Percentiles rank a stretch among this genome's conserved stretches.
phyloP scores from a whole-genome alignment of 768 basidiomycete genomes.

The Melanogaster broomeanus region DNA sequence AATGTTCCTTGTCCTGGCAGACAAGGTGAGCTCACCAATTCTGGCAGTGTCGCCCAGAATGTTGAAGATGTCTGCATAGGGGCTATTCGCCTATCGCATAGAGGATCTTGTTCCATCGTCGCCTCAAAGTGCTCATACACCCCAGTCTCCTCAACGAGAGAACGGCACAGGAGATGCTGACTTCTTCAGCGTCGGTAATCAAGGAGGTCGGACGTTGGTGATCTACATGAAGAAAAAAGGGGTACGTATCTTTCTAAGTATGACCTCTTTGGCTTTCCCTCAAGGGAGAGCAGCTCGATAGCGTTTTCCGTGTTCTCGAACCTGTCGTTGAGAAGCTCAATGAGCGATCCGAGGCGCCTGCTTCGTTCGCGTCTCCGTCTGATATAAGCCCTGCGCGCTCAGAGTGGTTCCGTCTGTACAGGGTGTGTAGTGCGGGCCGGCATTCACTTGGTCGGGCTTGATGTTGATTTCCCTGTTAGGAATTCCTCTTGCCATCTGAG shows the following conservation, averaged over 20 bases:
- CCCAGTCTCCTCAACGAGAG: constrained; percentile 86
- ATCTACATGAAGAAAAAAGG: constrained; percentile 97
- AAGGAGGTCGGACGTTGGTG: constrained; percentile 86
- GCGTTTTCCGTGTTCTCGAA: constrained; percentile 96
- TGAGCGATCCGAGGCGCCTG: constrained; percentile 69
- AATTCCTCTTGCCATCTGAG: constrained; percentile 92
- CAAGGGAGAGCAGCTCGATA: constrained; percentile 57
- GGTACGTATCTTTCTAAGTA: constrained; percentile 34
- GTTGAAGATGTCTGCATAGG: constrained; percentile 39
- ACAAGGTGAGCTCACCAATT: constrained; percentile 60
- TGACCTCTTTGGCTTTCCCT: constrained; percentile 13
- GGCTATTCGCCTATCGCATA: constrained; percentile 91
- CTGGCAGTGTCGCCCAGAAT: background rate
- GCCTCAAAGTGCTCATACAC: constrained; percentile 62
- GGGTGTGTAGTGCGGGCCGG: constrained; percentile 42
- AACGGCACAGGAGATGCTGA: constrained; percentile 91
- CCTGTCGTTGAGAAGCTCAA: constrained; percentile 91
- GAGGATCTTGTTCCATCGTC: constrained; percentile 94
- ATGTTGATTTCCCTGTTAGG: constrained; percentile 36
- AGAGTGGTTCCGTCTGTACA: constrained; percentile 94
- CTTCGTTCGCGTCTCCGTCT: constrained; percentile 69
- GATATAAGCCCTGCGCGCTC: constrained; percentile 79
- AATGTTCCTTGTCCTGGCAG: constrained; percentile 93
- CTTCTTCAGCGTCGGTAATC: constrained; percentile 91
- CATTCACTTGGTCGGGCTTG: background rate